These are phyloP conservation scores for Pseudoscleropodium purum DNA, from an alignment of 225 moss, liverwort and hornwort genomes.

Conservation along the genomic window DNA sequence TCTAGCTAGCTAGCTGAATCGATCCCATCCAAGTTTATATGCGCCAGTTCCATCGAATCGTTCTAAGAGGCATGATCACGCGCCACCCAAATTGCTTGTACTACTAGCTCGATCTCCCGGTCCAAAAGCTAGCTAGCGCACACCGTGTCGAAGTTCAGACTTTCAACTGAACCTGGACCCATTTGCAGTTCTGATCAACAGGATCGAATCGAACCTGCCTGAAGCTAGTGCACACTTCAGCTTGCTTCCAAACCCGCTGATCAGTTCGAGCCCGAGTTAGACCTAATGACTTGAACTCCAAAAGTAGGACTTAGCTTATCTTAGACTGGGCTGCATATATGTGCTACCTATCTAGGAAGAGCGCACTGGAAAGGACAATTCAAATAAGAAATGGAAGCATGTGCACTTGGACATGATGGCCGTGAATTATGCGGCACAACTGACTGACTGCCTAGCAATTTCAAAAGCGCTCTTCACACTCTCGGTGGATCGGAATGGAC, in stretches of 20 bases:
- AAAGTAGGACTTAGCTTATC: not conserved
- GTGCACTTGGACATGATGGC: not conserved
- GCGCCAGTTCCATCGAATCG: not conserved
- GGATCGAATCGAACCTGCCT: not conserved
- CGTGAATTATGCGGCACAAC: not conserved
- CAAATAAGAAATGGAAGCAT: not conserved
- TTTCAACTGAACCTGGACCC: not conserved
- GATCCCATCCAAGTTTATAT: not conserved
- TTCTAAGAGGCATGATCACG: too few species aligned
- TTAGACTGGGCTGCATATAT: not conserved
- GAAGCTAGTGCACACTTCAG: not conserved
- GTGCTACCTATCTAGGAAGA: not conserved
- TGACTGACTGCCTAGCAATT: not conserved
- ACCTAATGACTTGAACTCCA: not conserved
- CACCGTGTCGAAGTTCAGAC: not conserved
- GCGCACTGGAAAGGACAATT: not conserved
- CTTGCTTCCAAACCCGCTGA: not conserved
- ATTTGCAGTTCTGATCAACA: not conserved
- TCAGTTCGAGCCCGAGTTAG: not conserved
- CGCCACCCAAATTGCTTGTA: not conserved
- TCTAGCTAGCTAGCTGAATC: not conserved
- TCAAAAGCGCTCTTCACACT: not conserved
- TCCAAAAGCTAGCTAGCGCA: not conserved
- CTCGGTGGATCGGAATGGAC: not conserved
- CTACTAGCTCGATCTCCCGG: not conserved